phyloP scores from a whole-genome alignment of 2,329 filamentous ascomycete genomes.

The Cladosporium sp. region DNA sequence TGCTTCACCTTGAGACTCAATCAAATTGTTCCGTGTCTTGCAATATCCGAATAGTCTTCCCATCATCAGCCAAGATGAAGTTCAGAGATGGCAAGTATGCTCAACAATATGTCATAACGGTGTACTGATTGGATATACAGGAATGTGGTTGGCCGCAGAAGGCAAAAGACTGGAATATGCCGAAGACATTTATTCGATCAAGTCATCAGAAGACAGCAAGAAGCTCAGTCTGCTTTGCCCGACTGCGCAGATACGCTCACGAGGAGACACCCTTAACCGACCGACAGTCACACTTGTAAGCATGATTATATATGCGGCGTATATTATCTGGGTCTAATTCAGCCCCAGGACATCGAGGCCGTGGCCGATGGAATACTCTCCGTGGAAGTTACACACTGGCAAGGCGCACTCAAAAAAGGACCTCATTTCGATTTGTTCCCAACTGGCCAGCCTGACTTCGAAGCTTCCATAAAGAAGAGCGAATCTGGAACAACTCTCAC shows the following conservation, averaged over 20 bases:
- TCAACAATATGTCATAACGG: too few species aligned
- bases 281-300: conserved; percentile 49
- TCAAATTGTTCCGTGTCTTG: neutral
- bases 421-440: conserved; percentile 59
- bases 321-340: neutral
- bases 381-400: conserved; percentile 56
- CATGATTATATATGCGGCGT: conserved; percentile 24
- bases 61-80: neutral
- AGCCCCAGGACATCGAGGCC: conserved; percentile 47
- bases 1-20: neutral
- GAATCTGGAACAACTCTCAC: conserved; percentile 47
- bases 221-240: conserved; percentile 55
- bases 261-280: conserved; percentile 53
- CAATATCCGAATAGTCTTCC: neutral
- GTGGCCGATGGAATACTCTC: conserved; percentile 58
- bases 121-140: conserved; percentile 24
- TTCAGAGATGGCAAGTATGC: conserved; percentile 7
- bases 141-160: conserved; percentile 63
- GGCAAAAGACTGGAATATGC: conserved; percentile 61
- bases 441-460: conserved; percentile 42
- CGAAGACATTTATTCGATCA: conserved; percentile 58
- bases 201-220: conserved; percentile 42
- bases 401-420: conserved; percentile 48
- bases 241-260: conserved; percentile 50
- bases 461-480: conserved; percentile 39